A percentile compares a stretch with the other conserved stretches of the same genome.
phyloP scores from a whole-genome alignment of 1,284 basidiomycete species.

The Trichosporon asahii region DNA sequence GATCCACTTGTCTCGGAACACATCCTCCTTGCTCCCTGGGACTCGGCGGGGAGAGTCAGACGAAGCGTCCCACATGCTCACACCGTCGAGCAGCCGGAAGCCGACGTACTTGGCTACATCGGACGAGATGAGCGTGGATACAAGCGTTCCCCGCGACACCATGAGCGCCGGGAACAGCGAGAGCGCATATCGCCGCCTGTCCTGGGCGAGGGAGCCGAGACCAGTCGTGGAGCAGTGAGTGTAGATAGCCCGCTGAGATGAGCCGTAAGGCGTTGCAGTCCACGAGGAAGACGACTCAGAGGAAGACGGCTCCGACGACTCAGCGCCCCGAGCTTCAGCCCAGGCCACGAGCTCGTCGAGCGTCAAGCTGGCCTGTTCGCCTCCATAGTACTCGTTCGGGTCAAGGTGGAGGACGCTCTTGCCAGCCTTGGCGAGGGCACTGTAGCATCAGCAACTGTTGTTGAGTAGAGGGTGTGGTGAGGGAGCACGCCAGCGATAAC shows the following conservation, averaged over 20 bases:
- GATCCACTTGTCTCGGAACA: conserved; percentile 81
- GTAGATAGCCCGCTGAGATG: not conserved
- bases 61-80: conserved; percentile 55
- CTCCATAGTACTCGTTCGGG: conserved; percentile 78
- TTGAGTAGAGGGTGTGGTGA: not conserved
- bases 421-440: conserved; percentile 81
- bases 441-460: conserved; percentile 40
- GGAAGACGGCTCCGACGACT: not conserved
- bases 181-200: conserved; percentile 75
- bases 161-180: conserved; percentile 80
- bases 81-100: conserved; percentile 78
- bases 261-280: not conserved
- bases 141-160: conserved; percentile 72
- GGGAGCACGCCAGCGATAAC: not conserved
- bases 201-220: conserved; percentile 51
- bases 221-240: not conserved
- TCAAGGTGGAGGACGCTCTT: conserved; percentile 85
- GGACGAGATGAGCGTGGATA: conserved; percentile 74
- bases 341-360: conserved; percentile 74
- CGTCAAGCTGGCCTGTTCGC: conserved; percentile 73
- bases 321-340: conserved; percentile 36
- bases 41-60: conserved; percentile 59
- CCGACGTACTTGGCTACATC: conserved; percentile 87
- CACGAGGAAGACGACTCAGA: not conserved
- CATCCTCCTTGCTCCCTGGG: conserved; percentile 85